A percentile compares a stretch with the other conserved stretches of the same genome.
phyloP scores from a whole-genome alignment of 2,329 filamentous ascomycete species.

The Beauveria medogensis region DNA sequence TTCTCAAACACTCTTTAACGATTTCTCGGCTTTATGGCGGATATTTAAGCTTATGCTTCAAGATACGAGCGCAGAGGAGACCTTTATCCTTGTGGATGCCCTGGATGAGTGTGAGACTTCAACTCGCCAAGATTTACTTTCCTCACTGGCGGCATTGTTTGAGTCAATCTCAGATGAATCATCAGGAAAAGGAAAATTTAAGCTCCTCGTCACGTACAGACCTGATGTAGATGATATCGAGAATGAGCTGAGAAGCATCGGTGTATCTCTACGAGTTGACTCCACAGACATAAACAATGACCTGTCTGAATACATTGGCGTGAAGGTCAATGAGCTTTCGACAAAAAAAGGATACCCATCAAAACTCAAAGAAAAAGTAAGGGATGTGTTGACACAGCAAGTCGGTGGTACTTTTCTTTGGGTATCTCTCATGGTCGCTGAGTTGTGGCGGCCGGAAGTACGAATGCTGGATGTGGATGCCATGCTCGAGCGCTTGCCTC shows the following conservation, averaged over 20 bases:
- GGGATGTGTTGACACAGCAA: neutral
- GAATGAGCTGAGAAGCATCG: neutral
- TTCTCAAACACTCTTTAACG: neutral
- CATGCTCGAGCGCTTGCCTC: too few species aligned
- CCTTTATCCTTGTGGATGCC: conserved; percentile 12
- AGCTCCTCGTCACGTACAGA: conserved; percentile 8
- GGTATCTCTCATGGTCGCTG: neutral
- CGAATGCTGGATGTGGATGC: too few species aligned
- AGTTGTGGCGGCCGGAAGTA: neutral
- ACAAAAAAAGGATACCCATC: too few species aligned
- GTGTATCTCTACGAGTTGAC: neutral
- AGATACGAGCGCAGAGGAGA: conserved; percentile 3
- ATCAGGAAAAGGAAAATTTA: neutral
- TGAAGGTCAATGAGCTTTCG: neutral
- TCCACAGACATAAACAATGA: conserved; percentile 4
- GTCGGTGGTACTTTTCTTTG: conserved; percentile 1
- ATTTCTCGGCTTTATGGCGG: conserved; percentile 7
- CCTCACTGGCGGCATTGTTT: neutral
- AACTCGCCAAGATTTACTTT: neutral
- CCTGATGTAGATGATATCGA: conserved; percentile 8
- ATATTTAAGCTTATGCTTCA: conserved; percentile 9
- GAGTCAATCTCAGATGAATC: neutral
- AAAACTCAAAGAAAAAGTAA: neutral
- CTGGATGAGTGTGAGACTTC: conserved; percentile 10
- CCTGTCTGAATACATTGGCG: conserved; percentile 8